Conservation (phyloP, 768 basidiomycete genomes). For the Panaeolus papilionaceus region DNA sequence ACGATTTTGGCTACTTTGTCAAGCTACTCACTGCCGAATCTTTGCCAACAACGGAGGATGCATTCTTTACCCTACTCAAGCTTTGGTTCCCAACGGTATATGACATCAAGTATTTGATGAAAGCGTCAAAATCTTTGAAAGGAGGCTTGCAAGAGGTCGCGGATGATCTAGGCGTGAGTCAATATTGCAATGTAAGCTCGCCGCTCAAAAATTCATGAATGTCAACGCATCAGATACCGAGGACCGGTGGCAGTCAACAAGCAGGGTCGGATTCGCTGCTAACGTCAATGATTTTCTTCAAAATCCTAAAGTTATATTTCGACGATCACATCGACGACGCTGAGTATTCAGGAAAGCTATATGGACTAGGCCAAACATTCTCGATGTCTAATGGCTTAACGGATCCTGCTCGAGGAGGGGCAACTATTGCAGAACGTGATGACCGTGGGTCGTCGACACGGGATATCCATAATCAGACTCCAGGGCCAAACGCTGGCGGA, state of each 20-base stretch:
- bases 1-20: constrained; percentile 99
- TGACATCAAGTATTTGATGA: constrained; percentile 98
- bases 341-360: constrained; percentile 84
- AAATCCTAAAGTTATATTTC: constrained; percentile 93
- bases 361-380: constrained; percentile 84
- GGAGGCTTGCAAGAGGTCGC: constrained; percentile 95
- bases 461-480: constrained; percentile 64
- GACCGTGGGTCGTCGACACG: constrained; percentile 57
- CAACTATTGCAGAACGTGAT: constrained; percentile 84
- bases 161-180: constrained; percentile 89
- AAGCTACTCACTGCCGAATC: constrained; percentile 89
- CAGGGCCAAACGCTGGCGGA: constrained; percentile 47
- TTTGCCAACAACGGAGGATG: constrained; percentile 86
- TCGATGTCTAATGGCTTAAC: constrained; percentile 68
- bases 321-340: constrained; percentile 84
- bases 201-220: constrained; percentile 9
- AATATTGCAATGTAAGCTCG: constrained; percentile 15
- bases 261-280: constrained; percentile 97
- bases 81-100: constrained; percentile 97
- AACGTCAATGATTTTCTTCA: constrained; percentile 94
- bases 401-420: constrained; percentile 71
- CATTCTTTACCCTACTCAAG: constrained; percentile 85
- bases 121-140: constrained; percentile 83
- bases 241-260: constrained; percentile 92
- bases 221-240: constrained; percentile 66